Evolutionary conservation across 768 basidiomycete species (phyloP).

Genomic region (Termitomyces sp.): DNA sequence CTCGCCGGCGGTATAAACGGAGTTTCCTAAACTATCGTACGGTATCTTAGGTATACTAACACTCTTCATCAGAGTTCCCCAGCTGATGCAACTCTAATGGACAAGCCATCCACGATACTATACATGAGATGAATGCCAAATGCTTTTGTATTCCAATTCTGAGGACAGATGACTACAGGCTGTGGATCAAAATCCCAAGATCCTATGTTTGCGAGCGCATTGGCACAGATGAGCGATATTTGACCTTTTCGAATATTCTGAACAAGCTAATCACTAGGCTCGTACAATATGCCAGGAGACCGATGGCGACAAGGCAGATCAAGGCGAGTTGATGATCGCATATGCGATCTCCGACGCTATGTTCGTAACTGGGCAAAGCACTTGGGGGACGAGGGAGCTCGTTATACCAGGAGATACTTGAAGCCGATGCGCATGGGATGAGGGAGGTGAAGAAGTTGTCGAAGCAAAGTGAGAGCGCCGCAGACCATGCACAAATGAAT

Average conservation of each 20-base stretch:
- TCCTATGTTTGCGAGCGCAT: constrained; percentile 5
- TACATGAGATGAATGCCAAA: not conserved
- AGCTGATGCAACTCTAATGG: not conserved
- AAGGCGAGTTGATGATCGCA: constrained; percentile 75
- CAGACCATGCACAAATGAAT: constrained; percentile 93
- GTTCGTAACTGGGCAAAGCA: constrained; percentile 34
- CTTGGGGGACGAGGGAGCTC: constrained; percentile 48
- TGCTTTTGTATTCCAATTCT: not conserved
- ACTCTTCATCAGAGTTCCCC: not conserved
- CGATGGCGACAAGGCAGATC: constrained; percentile 72
- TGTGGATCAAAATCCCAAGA: not conserved
- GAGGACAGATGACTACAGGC: not conserved
- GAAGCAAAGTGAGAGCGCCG: constrained; percentile 80
- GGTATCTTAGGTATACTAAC: not conserved
- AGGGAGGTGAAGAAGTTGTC: constrained; percentile 90
- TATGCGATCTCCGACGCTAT: constrained; percentile 47
- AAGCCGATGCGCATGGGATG: constrained; percentile 64
- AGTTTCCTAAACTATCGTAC: too few species aligned
- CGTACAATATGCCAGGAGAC: constrained; percentile 74
- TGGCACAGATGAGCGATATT: constrained; percentile 49
- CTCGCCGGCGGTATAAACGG: too few species aligned
- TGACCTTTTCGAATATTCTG: constrained; percentile 86
- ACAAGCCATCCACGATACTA: not conserved
- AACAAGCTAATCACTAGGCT: constrained; percentile 83
- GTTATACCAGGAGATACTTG: constrained; percentile 69